Conservation (phyloP, 2,329 filamentous ascomycete genomes). For the Pseudopithomyces maydicus region DNA sequence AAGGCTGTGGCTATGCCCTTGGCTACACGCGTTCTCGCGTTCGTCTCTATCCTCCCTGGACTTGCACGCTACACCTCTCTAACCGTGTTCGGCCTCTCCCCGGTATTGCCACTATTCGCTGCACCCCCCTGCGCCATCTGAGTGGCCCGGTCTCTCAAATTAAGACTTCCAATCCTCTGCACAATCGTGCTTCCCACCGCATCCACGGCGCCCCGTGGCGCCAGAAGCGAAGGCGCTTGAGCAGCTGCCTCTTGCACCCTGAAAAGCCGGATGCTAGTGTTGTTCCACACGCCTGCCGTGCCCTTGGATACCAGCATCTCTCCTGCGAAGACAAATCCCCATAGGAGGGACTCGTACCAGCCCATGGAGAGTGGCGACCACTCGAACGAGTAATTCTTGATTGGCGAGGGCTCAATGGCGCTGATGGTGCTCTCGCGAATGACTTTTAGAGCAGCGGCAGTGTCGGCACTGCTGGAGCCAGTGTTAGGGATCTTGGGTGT, state of each 20-base stretch:
- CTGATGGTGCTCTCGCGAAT: conserved; percentile 68
- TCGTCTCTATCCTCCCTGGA: not conserved
- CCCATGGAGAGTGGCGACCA: conserved; percentile 90
- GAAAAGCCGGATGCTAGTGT: conserved; percentile 86
- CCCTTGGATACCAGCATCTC: conserved; percentile 89
- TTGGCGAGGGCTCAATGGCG: conserved; percentile 74
- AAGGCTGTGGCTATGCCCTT: not conserved
- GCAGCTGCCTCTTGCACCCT: conserved; percentile 84
- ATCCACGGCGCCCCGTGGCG: conserved; percentile 88
- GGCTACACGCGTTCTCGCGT: not conserved
- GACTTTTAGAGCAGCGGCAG: conserved; percentile 50
- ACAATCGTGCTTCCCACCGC: conserved; percentile 91
- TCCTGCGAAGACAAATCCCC: conserved; percentile 88
- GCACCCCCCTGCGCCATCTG: conserved; percentile 24
- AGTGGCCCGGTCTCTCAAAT: conserved; percentile 58
- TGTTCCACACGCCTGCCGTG: conserved; percentile 92
- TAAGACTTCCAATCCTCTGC: conserved; percentile 81
- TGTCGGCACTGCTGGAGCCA: conserved; percentile 41
- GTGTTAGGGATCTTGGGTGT: conserved; percentile 58
- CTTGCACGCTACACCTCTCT: conserved; percentile 39
- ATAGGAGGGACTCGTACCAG: conserved; percentile 94
- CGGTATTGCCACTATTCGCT: conserved; percentile 24
- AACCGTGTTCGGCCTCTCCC: conserved; percentile 29
- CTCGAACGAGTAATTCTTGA: conserved; percentile 87
- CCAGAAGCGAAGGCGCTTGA: conserved; percentile 78